Conservation (phyloP, 2,329 filamentous ascomycete species). For the Penicillium freii region DNA sequence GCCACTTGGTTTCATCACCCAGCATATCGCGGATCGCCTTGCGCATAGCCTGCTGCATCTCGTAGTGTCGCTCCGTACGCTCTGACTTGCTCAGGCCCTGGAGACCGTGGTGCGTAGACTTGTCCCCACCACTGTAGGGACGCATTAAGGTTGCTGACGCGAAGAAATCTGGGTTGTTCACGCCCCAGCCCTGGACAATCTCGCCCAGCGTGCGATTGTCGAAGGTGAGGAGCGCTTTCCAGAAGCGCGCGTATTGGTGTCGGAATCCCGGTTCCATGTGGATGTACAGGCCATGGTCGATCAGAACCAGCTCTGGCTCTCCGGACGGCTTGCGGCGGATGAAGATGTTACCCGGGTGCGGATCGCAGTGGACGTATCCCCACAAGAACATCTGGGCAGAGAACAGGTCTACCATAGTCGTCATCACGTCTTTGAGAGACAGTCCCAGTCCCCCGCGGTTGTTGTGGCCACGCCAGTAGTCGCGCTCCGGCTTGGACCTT, state of each 20-base stretch:
- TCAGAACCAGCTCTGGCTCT: constrained; percentile 85
- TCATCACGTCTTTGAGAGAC: constrained; percentile 83
- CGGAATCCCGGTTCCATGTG: constrained; percentile 82
- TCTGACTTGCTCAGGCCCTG: constrained; percentile 55
- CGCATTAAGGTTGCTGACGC: constrained; percentile 85
- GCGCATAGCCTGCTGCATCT: constrained; percentile 73
- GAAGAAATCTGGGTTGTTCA: constrained; percentile 85
- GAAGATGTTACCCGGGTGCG: constrained; percentile 96
- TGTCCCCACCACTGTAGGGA: constrained; percentile 84
- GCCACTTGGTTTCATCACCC: constrained; percentile 82
- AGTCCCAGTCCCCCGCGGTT: constrained; percentile 80
- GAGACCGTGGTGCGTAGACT: constrained; percentile 58
- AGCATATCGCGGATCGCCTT: constrained; percentile 75
- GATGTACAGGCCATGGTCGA: constrained; percentile 96
- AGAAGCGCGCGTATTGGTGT: constrained; percentile 83
- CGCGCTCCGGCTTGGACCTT: constrained; percentile 74
- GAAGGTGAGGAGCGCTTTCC: constrained; percentile 90
- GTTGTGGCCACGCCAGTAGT: constrained; percentile 70
- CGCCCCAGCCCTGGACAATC: constrained; percentile 79
- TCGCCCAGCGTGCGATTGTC: constrained; percentile 76
- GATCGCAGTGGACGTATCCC: constrained; percentile 94
- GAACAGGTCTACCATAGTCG: constrained; percentile 93
- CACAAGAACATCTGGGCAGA: constrained; percentile 98
- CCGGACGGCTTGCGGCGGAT: constrained; percentile 80
- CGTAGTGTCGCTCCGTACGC: constrained; percentile 63